Conservation (phyloP, 164 flowering plant species). For the Sedum album region DNA sequence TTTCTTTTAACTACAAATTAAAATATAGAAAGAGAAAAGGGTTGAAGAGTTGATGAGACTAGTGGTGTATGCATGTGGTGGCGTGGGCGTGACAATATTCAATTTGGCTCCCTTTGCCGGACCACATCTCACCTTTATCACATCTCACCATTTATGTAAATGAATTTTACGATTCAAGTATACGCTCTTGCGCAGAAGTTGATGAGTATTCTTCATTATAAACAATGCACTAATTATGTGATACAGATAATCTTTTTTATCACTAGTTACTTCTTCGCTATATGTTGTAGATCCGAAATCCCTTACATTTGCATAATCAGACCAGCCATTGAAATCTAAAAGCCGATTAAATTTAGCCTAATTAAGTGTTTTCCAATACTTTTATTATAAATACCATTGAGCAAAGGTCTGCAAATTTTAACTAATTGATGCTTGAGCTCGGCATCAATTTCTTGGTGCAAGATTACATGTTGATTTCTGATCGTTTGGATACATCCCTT, state of each 20-base stretch:
- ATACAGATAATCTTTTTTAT: neutral
- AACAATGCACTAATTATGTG: neutral
- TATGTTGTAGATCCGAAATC: slow-evolving; percentile 1
- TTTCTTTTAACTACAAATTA: neutral
- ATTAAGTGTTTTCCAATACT: neutral
- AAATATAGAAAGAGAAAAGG: neutral
- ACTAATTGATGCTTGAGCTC: too few relatives aligned
- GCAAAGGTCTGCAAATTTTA: too few relatives aligned
- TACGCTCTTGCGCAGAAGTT: neutral
- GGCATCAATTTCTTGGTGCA: too few relatives aligned
- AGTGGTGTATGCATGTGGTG: slow-evolving; percentile 5
- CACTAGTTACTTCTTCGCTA: neutral
- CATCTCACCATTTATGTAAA: neutral
- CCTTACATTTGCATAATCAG: neutral
- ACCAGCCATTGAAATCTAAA: neutral
- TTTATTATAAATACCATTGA: too few relatives aligned
- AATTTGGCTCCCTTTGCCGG: slow-evolving; percentile 5
- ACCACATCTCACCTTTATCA: neutral
- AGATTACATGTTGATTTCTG: too few relatives aligned
- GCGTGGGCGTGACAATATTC: slow-evolving; percentile 10
- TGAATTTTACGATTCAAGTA: neutral
- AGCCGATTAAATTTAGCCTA: neutral
- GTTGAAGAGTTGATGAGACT: slow-evolving; percentile 4
- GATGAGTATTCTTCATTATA: neutral
- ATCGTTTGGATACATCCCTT: too few relatives aligned